Percentiles rank a stretch among this genome's conserved stretches.
Evolutionary conservation across 78 protist species (phyloP).

Genomic region (Corallochytrium limacisporum): DNA sequence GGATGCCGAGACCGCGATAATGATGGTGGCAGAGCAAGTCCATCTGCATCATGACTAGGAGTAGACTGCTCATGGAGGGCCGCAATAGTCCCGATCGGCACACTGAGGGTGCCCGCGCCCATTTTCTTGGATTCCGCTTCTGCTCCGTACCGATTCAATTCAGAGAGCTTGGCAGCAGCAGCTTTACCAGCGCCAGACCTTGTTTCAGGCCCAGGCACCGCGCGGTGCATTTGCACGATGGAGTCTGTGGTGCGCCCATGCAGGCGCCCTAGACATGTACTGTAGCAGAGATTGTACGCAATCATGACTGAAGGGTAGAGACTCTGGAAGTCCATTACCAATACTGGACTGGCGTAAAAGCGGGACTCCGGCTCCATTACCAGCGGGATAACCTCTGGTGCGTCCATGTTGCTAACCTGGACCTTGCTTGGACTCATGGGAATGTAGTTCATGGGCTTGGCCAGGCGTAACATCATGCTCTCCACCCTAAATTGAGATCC

Average conservation of each 20-base stretch:
- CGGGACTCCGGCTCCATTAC: slow-evolving; percentile 72
- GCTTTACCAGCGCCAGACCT: not conserved
- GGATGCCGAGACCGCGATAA: not conserved
- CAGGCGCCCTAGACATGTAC: slow-evolving; percentile 58
- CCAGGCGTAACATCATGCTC: slow-evolving; percentile 60
- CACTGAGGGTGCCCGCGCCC: not conserved
- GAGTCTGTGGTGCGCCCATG: not conserved
- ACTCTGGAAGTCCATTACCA: slow-evolving; percentile 86
- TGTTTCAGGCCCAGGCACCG: not conserved
- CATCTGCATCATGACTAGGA: too few species aligned
- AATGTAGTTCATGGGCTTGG: slow-evolving; percentile 48
- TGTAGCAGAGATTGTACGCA: slow-evolving; percentile 89
- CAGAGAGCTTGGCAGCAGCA: not conserved
- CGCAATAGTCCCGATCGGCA: too few species aligned
- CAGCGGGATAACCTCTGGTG: not conserved
- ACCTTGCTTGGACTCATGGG: slow-evolving; percentile 49
- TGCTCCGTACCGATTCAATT: not conserved
- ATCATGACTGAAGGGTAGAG: slow-evolving; percentile 91
- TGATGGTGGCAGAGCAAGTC: not conserved
- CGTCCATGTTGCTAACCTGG: slow-evolving; percentile 6
- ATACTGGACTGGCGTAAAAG: slow-evolving; percentile 68
- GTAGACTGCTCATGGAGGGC: too few species aligned
- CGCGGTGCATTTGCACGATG: too few species aligned
- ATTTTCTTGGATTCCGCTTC: not conserved
- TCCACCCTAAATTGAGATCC: slow-evolving; percentile 92